Conservation (phyloP, 2,329 filamentous ascomycete genomes). For the Colletotrichum noveboracense region DNA sequence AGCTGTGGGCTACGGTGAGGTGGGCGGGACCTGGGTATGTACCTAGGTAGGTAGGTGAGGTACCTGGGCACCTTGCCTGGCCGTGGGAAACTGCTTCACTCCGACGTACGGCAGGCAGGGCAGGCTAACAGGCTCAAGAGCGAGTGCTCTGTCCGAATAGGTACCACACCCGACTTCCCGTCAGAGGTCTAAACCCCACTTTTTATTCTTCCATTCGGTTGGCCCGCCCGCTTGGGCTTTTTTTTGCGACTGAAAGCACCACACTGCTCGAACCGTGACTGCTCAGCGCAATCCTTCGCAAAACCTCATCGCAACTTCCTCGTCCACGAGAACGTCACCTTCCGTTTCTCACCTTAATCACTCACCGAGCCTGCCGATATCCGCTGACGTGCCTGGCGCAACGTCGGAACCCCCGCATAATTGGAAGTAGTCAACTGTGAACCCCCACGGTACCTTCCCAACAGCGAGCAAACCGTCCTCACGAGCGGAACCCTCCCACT, state of each 20-base stretch:
- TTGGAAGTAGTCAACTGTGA: slow-evolving; percentile 27
- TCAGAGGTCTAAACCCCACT: slow-evolving; percentile 2
- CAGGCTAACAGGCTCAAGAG: neutral
- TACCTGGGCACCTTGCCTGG: neutral
- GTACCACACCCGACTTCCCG: neutral
- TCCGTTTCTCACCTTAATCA: neutral
- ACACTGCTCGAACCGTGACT: neutral
- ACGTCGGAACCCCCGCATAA: slow-evolving; percentile 28
- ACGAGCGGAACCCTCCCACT: slow-evolving; percentile 20
- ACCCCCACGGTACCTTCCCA: slow-evolving; percentile 28
- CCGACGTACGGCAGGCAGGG: neutral
- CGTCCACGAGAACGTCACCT: slow-evolving; percentile 11
- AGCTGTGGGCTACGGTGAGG: neutral
- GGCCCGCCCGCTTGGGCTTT: slow-evolving; percentile 24
- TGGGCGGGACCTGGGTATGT: neutral
- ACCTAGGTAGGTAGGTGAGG: neutral
- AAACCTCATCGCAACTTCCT: slow-evolving; percentile 24
- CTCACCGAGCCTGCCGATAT: slow-evolving; percentile 8
- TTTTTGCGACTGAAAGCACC: slow-evolving; percentile 23
- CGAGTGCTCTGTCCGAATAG: neutral
- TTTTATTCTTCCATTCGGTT: slow-evolving; percentile 1
- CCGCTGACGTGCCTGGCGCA: slow-evolving; percentile 44
- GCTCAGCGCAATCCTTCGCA: slow-evolving; percentile 14
- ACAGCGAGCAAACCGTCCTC: slow-evolving; percentile 18
- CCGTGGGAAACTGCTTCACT: neutral